Evolutionary conservation across 208 protist species (phyloP).

Genomic region (Acanthamoeba castellanii): DNA sequence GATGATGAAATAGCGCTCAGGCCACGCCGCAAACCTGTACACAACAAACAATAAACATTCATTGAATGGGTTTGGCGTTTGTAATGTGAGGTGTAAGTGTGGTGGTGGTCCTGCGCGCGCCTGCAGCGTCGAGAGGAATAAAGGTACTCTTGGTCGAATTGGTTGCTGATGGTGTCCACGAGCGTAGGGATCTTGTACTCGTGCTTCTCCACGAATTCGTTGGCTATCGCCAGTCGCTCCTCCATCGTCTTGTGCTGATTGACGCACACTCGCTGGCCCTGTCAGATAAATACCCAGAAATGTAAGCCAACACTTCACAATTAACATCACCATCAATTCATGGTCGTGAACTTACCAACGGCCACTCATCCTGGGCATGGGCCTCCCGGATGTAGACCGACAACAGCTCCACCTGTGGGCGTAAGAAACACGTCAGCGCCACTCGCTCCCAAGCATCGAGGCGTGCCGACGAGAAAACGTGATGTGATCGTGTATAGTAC

Average conservation of each 20-base stretch:
- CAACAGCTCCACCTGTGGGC: neutral
- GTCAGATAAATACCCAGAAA: neutral
- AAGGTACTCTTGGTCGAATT: neutral
- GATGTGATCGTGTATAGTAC: neutral
- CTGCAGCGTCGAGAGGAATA: neutral
- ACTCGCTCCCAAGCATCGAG: neutral
- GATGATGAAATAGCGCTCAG: constrained; percentile 39
- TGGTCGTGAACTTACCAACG: neutral
- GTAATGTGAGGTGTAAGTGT: neutral
- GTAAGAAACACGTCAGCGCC: neutral
- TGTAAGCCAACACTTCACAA: neutral
- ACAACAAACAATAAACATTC: neutral
- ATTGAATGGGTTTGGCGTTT: neutral
- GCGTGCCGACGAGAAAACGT: neutral
- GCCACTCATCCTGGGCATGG: constrained; percentile 36
- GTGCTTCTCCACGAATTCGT: constrained; percentile 15
- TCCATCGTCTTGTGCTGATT: constrained; percentile 53
- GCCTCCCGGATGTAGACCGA: constrained; percentile 30
- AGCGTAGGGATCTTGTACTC: neutral
- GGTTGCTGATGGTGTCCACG: constrained; percentile 32
- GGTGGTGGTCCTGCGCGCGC: too few species aligned
- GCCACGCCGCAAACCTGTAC: constrained; percentile 16
- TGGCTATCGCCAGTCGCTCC: neutral
- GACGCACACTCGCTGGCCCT: constrained; percentile 44
- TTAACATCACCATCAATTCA: neutral